Evolutionary conservation across 192 early-diverging fungal species (phyloP).

Genomic region (Lunasporangiospora selenospora): DNA sequence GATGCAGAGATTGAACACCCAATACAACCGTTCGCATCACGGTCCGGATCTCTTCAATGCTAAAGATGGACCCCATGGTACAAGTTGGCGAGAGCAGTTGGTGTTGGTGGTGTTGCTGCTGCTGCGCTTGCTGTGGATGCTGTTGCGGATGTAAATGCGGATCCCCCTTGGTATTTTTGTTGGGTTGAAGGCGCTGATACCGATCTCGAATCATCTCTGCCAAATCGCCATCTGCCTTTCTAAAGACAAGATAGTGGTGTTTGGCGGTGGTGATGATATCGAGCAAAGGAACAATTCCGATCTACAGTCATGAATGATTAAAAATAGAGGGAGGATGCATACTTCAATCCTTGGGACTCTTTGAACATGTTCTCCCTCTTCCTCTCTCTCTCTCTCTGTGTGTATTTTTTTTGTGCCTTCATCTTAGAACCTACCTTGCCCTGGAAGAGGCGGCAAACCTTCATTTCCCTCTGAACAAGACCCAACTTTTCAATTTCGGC

Average conservation of each 20-base stretch:
- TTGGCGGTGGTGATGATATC: slow-evolving; percentile 44
- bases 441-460: slow-evolving; percentile 21
- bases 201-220: slow-evolving; percentile 31
- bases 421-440: slow-evolving; percentile 21
- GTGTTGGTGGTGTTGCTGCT: too few relatives aligned
- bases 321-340: too few relatives aligned
- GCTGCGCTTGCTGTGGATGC: too few relatives aligned
- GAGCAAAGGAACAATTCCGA: slow-evolving; percentile 13
- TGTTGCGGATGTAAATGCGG: too few relatives aligned
- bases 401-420: too few relatives aligned
- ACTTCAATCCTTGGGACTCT: too few relatives aligned
- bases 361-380: too few relatives aligned
- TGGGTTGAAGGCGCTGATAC: background rate
- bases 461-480: slow-evolving; percentile 38
- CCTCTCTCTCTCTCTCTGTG: too few relatives aligned
- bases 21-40: slow-evolving; percentile 32
- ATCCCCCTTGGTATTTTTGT: background rate
- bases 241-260: slow-evolving; percentile 40
- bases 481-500: slow-evolving; percentile 41
- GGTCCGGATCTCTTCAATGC: slow-evolving; percentile 27
- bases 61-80: slow-evolving; percentile 19
- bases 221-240: slow-evolving; percentile 33
- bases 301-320: too few relatives aligned
- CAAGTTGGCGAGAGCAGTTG: slow-evolving; percentile 22
- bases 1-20: slow-evolving; percentile 18